phyloP scores from a whole-genome alignment of 2,329 filamentous ascomycete genomes.

The Trichoderma atrobrunneum region DNA sequence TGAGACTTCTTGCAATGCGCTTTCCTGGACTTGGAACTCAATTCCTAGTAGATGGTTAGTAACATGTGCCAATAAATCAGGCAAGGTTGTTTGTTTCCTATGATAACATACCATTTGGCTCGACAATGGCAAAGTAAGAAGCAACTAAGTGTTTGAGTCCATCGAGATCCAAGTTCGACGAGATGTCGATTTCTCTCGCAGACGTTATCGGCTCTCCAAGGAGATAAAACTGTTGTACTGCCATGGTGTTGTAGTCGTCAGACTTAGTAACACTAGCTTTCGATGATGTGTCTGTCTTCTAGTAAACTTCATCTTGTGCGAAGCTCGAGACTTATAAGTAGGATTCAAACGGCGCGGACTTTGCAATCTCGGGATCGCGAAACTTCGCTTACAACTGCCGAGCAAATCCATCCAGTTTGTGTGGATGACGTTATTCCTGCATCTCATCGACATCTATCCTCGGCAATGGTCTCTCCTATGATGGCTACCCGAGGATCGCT shows the following conservation, averaged over 20 bases:
- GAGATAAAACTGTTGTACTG: slow-evolving; percentile 41
- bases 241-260: slow-evolving; percentile 29
- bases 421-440: not conserved
- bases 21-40: not conserved
- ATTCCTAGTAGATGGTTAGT: not conserved
- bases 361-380: not conserved
- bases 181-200: slow-evolving; percentile 38
- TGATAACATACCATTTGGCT: slow-evolving; percentile 36
- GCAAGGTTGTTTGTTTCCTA: not conserved
- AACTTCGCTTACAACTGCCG: not conserved
- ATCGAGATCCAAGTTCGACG: slow-evolving; percentile 35
- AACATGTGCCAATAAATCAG: not conserved
- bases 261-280: not conserved
- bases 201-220: slow-evolving; percentile 39
- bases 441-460: not conserved
- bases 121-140: slow-evolving; percentile 43
- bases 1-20: slow-evolving; percentile 23
- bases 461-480: not conserved
- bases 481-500: not conserved
- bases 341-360: not conserved
- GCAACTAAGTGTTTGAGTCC: slow-evolving; percentile 40
- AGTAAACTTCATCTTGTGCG: not conserved
- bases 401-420: not conserved
- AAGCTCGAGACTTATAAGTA: not conserved
- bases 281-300: not conserved